phyloP scores from a whole-genome alignment of 345 rosid species.

The Mangifera indica region DNA sequence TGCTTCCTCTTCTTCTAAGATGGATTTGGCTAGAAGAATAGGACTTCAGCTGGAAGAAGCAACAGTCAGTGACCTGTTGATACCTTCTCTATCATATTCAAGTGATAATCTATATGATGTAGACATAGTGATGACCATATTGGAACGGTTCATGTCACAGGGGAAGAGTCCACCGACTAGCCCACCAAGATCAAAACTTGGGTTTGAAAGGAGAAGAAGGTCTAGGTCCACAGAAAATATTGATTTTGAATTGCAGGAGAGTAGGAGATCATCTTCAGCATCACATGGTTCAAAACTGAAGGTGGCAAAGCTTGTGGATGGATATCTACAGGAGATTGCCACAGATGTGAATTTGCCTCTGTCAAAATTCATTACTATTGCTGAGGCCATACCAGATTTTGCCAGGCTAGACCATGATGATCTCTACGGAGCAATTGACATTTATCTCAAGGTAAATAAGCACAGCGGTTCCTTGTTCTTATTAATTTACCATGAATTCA shows the following conservation, averaged over 20 bases:
- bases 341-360: slow-evolving; percentile 70
- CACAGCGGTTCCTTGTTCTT: background rate
- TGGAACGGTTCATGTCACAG: slow-evolving; percentile 86
- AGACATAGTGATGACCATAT: slow-evolving; percentile 64
- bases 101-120: slow-evolving; percentile 63
- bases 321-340: slow-evolving; percentile 79
- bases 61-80: slow-evolving; percentile 64
- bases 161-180: slow-evolving; percentile 96
- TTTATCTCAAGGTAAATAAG: slow-evolving; percentile 87
- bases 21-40: slow-evolving; percentile 78
- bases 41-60: slow-evolving; percentile 94
- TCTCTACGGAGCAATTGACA: slow-evolving; percentile 91
- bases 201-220: slow-evolving; percentile 76
- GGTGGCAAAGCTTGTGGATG: slow-evolving; percentile 93
- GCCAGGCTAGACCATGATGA: slow-evolving; percentile 89
- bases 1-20: slow-evolving; percentile 65
- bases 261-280: slow-evolving; percentile 94
- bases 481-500: slow-evolving; percentile 13
- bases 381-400: slow-evolving; percentile 80
- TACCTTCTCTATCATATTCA: slow-evolving; percentile 56
- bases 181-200: slow-evolving; percentile 71
- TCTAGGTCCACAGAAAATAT: slow-evolving; percentile 93
- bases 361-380: slow-evolving; percentile 70
- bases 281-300: slow-evolving; percentile 91
- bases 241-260: slow-evolving; percentile 76